Evolutionary conservation across 2,329 filamentous ascomycete genomes (phyloP).

Genomic region (Diaporthe citrichinensis): DNA sequence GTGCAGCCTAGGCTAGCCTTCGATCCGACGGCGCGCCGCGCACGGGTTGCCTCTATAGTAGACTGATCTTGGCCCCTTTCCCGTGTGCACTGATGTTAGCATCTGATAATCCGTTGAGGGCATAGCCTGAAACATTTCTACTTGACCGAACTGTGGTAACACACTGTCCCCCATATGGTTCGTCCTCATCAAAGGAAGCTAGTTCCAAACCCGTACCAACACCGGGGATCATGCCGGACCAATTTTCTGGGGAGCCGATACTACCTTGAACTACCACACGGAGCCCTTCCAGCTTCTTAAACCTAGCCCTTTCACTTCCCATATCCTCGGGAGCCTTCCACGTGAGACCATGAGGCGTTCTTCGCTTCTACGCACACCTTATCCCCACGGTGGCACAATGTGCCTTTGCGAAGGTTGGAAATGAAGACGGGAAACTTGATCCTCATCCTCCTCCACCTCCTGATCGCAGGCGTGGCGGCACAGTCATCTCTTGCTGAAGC

Average conservation of each 20-base stretch:
- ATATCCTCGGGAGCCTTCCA: neutral
- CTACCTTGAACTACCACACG: conserved; percentile 2
- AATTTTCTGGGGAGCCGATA: neutral
- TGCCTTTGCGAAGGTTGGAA: neutral
- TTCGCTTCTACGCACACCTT: neutral
- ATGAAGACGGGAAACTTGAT: conserved; percentile 14
- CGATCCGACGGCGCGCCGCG: neutral
- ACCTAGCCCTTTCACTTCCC: neutral
- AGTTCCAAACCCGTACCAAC: neutral
- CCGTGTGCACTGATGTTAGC: neutral
- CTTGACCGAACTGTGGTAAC: neutral
- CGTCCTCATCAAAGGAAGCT: neutral
- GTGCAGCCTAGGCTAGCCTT: neutral
- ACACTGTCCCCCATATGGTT: neutral
- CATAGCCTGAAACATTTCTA: neutral
- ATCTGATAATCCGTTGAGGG: neutral
- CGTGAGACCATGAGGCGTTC: conserved; percentile 17
- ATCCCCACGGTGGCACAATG: neutral
- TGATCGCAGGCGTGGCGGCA: neutral
- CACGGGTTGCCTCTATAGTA: neutral
- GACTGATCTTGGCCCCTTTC: neutral
- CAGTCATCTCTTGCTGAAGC: neutral
- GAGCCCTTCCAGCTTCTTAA: neutral
- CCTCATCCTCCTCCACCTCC: conserved; percentile 9
- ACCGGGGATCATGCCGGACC: conserved; percentile 16